phyloP scores from a whole-genome alignment of 2,329 filamentous ascomycete species.

The Fusarium sp. region DNA sequence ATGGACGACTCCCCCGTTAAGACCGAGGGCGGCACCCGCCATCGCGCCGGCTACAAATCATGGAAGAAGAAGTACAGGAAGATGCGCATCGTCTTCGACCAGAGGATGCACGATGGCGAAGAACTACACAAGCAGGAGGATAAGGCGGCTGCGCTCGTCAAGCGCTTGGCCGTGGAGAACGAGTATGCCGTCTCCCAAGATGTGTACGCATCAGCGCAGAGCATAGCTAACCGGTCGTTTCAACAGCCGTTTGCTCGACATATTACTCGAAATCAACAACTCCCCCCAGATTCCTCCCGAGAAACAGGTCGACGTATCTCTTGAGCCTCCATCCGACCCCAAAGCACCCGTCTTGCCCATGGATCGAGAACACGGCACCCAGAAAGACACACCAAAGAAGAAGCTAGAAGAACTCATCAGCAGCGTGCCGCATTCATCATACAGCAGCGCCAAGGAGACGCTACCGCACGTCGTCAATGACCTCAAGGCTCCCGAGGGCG shows the following conservation, averaged over 20 bases:
- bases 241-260: conserved; percentile 82
- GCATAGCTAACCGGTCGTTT: conserved; percentile 29
- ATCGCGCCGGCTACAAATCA: conserved; percentile 69
- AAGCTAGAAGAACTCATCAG: conserved; percentile 62
- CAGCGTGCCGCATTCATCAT: conserved; percentile 64
- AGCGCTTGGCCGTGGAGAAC: conserved; percentile 88
- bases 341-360: conserved; percentile 49
- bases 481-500: conserved; percentile 61
- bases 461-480: conserved; percentile 68
- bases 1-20: conserved; percentile 55
- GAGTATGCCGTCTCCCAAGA: conserved; percentile 71
- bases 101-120: conserved; percentile 83
- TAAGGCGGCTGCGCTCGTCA: conserved; percentile 81
- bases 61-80: conserved; percentile 96
- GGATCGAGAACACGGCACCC: conserved; percentile 51
- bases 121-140: conserved; percentile 83
- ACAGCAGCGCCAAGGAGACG: conserved; percentile 67
- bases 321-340: conserved; percentile 57
- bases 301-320: conserved; percentile 77
- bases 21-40: conserved; percentile 56
- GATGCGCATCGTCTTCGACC: conserved; percentile 83
- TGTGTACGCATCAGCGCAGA: conserved; percentile 6
- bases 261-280: conserved; percentile 90
- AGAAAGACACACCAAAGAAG: conserved; percentile 59
- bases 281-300: conserved; percentile 79